These are phyloP conservation scores for Alternaria triticimaculans DNA, from an alignment of 2,329 filamentous ascomycete species.

Conservation along the genomic window DNA sequence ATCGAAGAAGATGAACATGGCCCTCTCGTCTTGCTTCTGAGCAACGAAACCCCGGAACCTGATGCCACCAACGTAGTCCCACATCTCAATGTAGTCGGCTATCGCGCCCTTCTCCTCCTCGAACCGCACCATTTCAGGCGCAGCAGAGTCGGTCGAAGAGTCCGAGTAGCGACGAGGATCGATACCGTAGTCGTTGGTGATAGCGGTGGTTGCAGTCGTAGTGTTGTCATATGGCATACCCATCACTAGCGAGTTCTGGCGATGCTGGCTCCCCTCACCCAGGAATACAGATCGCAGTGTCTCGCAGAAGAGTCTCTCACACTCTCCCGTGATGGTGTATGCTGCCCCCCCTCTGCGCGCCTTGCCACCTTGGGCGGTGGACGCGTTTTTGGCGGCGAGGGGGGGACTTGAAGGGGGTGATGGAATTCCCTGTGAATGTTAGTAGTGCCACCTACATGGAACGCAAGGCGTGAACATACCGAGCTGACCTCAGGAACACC, in stretches of 20 bases:
- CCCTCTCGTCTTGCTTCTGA: slow-evolving; percentile 71
- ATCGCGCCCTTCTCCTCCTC: slow-evolving; percentile 46
- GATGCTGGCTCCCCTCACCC: slow-evolving; percentile 85
- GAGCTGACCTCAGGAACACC: slow-evolving; percentile 56
- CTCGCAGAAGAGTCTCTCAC: slow-evolving; percentile 99
- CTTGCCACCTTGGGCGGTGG: slow-evolving; percentile 57
- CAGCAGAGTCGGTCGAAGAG: slow-evolving; percentile 41
- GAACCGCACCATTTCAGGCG: slow-evolving; percentile 31
- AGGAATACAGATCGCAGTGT: slow-evolving; percentile 91
- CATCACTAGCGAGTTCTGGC: slow-evolving; percentile 85
- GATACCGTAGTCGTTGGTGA: slow-evolving; percentile 41
- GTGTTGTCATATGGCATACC: slow-evolving; percentile 62
- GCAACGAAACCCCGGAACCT: slow-evolving; percentile 87
- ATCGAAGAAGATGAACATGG: slow-evolving; percentile 90
- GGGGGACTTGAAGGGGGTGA: slow-evolving; percentile 88
- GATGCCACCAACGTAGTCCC: slow-evolving; percentile 83
- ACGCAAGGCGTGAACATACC: slow-evolving; percentile 35
- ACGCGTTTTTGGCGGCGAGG: slow-evolving; percentile 62
- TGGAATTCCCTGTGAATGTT: slow-evolving; percentile 69
- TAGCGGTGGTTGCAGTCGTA: slow-evolving; percentile 28
- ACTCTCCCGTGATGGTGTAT: slow-evolving; percentile 97
- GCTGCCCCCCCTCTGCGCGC: slow-evolving; percentile 82
- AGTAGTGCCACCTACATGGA: neutral
- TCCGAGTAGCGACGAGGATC: slow-evolving; percentile 29
- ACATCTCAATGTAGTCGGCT: slow-evolving; percentile 75